Conservation (phyloP, 768 basidiomycete genomes). For the Amanita rimosa region DNA sequence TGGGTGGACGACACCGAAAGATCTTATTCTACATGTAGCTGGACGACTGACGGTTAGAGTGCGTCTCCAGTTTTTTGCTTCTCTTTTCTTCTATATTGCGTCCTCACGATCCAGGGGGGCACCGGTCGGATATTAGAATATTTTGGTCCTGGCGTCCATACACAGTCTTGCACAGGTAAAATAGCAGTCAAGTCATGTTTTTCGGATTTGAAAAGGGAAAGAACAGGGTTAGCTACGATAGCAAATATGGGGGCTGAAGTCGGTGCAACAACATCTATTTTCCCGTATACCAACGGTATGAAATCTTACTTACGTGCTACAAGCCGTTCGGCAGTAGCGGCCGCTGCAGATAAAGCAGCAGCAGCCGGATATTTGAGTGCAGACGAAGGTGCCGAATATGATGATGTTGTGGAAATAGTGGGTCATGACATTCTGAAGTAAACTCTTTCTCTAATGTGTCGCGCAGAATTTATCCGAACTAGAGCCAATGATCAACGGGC, state of each 20-base stretch:
- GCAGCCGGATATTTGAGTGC: conserved; percentile 65
- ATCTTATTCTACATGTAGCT: conserved; percentile 88
- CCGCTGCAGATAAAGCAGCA: conserved; percentile 79
- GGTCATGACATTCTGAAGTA: conserved; percentile 14
- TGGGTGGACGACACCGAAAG: conserved; percentile 94
- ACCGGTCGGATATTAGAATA: conserved; percentile 96
- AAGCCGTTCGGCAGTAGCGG: conserved; percentile 75
- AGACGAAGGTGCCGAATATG: conserved; percentile 86
- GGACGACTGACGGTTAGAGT: conserved; percentile 91
- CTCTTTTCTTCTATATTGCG: background rate
- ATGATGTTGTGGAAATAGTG: conserved; percentile 90
- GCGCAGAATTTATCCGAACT: conserved; percentile 74
- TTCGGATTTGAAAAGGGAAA: background rate
- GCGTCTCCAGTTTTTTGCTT: conserved; percentile 15
- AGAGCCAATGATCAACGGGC: conserved; percentile 92
- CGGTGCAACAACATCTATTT: conserved; percentile 98
- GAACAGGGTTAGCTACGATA: conserved; percentile 78
- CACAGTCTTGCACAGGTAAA: conserved; percentile 86
- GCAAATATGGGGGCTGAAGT: conserved; percentile 99
- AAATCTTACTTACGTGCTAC: conserved; percentile 83
- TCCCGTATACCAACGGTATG: conserved; percentile 93
- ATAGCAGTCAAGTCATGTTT: background rate
- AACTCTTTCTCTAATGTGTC: conserved; percentile 3
- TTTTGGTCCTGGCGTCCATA: conserved; percentile 84
- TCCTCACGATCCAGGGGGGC: conserved; percentile 56